Base-by-base conservation (phyloP, 352 stramenopile genomes). In the Achlya hypogyna region DNA sequence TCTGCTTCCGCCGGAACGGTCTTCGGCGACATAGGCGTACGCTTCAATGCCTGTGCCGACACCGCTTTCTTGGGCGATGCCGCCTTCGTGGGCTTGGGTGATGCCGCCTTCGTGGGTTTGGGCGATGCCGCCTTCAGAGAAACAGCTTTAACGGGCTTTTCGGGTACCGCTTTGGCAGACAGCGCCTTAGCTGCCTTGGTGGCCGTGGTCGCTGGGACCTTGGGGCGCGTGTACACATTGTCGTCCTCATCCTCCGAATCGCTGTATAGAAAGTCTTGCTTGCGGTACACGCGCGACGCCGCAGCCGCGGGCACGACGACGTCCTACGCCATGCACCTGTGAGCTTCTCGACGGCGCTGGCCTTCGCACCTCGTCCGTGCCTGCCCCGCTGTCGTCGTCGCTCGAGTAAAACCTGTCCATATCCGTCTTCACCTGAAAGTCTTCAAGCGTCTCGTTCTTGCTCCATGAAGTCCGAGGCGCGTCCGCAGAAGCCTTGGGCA, bases 381-480 rank as follows among this genome's bases (percentile, higher is more conserved):
- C 74, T 20, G 75, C 72, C 22, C 83, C 78, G 54, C 78, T 89
- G 51, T 89, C 82, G 42, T 88, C 75, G 35, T 91, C 80, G 12
- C 12, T 27, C 2, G 83, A 91, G 62, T 91, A 92, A 68, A 93
- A 93, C 35, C 78, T 71, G 59, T 92, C 82, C 25, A 93, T 63
- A 28, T 93, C 82, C 20, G 73, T 80, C 22, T 69, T 73, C 1
- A 89, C 83, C 43, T 87, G 76, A 52, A 92, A 93, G 63, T 93
- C 85, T 34, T 91, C 83, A n/a, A 92, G 62, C 34, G 76, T 75
- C 40, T 71, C 58, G 5, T 35, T 54, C 40, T 63, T 72, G 51
- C 34, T 42, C 52, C 28, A 69, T n/a, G 51, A 63, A 20, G 34
- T 40, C 53, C 63, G 27, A 9, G 27, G 10, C 28, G 60, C 42